Evolutionary conservation across 768 basidiomycete genomes (phyloP), one percentile per base, ranked within the genome.

Genomic region (Pisolithus tinctorius): DNA sequence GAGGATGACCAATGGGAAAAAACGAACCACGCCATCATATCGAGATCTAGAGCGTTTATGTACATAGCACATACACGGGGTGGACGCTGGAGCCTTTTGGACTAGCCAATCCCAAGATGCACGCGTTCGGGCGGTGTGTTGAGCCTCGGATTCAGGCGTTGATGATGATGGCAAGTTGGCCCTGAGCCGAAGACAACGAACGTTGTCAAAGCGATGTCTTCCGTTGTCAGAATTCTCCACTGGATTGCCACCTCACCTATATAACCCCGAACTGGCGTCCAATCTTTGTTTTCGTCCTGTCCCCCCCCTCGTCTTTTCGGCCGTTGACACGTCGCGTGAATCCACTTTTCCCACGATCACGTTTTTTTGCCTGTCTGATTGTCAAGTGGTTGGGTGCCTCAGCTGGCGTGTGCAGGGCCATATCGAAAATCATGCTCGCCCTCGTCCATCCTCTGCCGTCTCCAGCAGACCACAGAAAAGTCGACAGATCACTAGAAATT

Each of bases 351-450:
- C 11, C 30, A 38, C 46, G 37, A 47, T 43, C 29, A 31, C 27
- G 36, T 30, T 25, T 23, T 4, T 60, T 20, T 1, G 11, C 62
- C 63, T 64, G 64, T 47, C 4, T 13, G 1, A 16, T 34, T 36
- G 29, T 11, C 16, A 16, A 47, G 45, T 20, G 20, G n/a, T 17
- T 11, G 34, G 31, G 16, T n/a, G 6, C 29, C 20, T 31, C 29
- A 27, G 10, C 31, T 34, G 31, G 3, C 31, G 31, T 13, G n/a
- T 34, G 11, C 20, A 20, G 20, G 16, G 7, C 9, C 8, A n/a
- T n/a, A 34, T 25, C 31, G 8, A 16, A 36, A 47, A 56, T 54
- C 56, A 79, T 78, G 77, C 78, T 78, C 57, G 77, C 77, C 52
- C 72, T 78, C 50, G 76, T 76, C 58, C 70, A 74, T 58, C 74